phyloP scores from a whole-genome alignment of 305 asterid species.

The Solanum aculeatissimum region DNA sequence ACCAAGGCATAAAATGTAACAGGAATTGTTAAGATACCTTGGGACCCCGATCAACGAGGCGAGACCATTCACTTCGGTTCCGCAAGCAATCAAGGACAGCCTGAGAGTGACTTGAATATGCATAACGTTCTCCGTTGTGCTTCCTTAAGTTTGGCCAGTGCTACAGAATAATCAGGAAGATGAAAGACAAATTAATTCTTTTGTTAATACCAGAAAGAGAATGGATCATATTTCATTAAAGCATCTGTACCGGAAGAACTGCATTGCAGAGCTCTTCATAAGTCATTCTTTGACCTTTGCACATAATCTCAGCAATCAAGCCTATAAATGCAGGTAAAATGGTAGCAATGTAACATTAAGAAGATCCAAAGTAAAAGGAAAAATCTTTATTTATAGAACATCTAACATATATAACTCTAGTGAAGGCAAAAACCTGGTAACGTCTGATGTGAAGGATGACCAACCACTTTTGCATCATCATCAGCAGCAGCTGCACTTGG shows the following conservation, averaged over 20 bases:
- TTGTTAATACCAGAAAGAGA: not conserved
- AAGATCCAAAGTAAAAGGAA: not conserved
- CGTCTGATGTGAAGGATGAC: conserved; percentile 47
- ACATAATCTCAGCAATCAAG: conserved; percentile 90
- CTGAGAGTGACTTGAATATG: conserved; percentile 88
- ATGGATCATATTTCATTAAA: conserved; percentile 4
- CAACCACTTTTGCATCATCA: conserved; percentile 47
- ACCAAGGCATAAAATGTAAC: not conserved
- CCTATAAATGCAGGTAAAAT: conserved; percentile 28
- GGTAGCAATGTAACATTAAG: not conserved
- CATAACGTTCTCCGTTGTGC: conserved; percentile 93
- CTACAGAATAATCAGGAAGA: conserved; percentile 18
- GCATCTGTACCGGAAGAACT: conserved; percentile 65
- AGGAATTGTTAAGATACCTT: conserved; percentile 34
- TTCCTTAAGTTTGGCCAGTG: conserved; percentile 95
- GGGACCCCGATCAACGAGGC: conserved; percentile 94
- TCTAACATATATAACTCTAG: not conserved
- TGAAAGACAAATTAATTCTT: not conserved
- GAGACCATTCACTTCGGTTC: conserved; percentile 95
- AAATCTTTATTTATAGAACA: not conserved
- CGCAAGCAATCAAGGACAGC: conserved; percentile 96
- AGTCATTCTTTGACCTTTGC: conserved; percentile 81
- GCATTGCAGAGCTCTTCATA: conserved; percentile 87
- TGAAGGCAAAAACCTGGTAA: conserved; percentile 57
- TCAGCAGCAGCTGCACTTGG: conserved; percentile 52